These are phyloP conservation scores for Podaxis sp. DNA, from an alignment of 768 basidiomycete genomes.

Conservation along the genomic window DNA sequence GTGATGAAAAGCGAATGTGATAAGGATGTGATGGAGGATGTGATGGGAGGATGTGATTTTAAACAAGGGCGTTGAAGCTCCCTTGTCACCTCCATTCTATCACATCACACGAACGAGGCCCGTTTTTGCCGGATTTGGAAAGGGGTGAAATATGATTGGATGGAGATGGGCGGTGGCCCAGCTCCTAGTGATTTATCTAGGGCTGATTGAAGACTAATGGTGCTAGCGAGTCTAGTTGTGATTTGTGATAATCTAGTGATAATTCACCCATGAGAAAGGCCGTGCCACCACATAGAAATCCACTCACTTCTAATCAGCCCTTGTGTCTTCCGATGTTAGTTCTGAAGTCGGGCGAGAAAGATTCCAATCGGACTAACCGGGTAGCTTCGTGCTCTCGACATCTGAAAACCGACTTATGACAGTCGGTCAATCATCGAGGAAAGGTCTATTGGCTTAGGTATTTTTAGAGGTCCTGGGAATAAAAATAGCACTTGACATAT, in stretches of 20 bases:
- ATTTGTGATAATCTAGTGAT: background rate
- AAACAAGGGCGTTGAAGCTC: background rate
- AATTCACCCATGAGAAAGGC: background rate
- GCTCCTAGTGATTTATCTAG: background rate
- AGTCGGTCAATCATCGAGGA: background rate
- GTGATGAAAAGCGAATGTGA: slow-evolving; percentile 7
- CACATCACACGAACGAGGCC: slow-evolving; percentile 4
- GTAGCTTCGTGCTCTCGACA: background rate
- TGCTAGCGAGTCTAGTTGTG: background rate
- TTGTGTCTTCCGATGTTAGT: background rate
- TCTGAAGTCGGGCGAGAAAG: background rate
- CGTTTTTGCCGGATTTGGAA: background rate
- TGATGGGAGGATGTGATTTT: slow-evolving; percentile 8
- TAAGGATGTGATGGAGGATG: slow-evolving; percentile 3
- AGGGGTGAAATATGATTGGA: background rate
- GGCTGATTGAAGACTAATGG: background rate
- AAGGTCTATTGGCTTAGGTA: background rate
- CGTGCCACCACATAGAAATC: no score
- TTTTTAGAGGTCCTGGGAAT: background rate
- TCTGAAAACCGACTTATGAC: background rate
- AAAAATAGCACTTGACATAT: background rate
- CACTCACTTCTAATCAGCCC: background rate
- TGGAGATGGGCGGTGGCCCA: background rate
- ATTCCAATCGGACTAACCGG: background rate
- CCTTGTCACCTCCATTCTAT: background rate